phyloP scores from a whole-genome alignment of 371 early-diverging fungal genomes.

The Circinella umbellata region DNA sequence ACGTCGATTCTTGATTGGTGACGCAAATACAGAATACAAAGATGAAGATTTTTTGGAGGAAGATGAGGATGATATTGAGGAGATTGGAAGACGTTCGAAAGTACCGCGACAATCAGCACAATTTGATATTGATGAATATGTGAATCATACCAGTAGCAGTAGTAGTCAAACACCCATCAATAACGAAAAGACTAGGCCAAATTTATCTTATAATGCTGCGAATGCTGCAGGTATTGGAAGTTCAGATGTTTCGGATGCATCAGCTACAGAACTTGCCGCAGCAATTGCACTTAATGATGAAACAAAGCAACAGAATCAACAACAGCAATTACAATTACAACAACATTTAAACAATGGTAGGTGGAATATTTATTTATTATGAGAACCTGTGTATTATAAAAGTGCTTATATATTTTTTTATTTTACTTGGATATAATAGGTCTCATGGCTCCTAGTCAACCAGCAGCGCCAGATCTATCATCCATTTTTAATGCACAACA shows the following conservation, averaged over 20 bases:
- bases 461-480: slow-evolving; percentile 12
- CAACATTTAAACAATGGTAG: slow-evolving; percentile 15
- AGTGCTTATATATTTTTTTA: background rate
- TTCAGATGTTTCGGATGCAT: slow-evolving; percentile 24
- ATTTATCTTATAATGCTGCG: background rate
- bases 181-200: background rate
- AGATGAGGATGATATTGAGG: slow-evolving; percentile 32
- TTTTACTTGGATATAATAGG: background rate
- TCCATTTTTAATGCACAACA: slow-evolving; percentile 3
- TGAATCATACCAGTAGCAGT: slow-evolving; percentile 12
- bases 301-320: slow-evolving; percentile 33
- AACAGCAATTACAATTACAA: slow-evolving; percentile 15
- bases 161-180: background rate
- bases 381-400: background rate
- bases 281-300: slow-evolving; percentile 52
- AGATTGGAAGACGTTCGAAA: slow-evolving; percentile 23
- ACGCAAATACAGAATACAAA: slow-evolving; percentile 33
- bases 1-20: slow-evolving; percentile 46
- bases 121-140: slow-evolving; percentile 34
- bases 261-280: slow-evolving; percentile 39
- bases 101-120: slow-evolving; percentile 12
- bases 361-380: background rate
- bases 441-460: slow-evolving; percentile 1
- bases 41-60: slow-evolving; percentile 30
- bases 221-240: slow-evolving; percentile 12